A percentile compares a stretch with the other conserved stretches of the same genome.
phyloP scores from a whole-genome alignment of 1,284 basidiomycete genomes.

The Albatrellus sp. region DNA sequence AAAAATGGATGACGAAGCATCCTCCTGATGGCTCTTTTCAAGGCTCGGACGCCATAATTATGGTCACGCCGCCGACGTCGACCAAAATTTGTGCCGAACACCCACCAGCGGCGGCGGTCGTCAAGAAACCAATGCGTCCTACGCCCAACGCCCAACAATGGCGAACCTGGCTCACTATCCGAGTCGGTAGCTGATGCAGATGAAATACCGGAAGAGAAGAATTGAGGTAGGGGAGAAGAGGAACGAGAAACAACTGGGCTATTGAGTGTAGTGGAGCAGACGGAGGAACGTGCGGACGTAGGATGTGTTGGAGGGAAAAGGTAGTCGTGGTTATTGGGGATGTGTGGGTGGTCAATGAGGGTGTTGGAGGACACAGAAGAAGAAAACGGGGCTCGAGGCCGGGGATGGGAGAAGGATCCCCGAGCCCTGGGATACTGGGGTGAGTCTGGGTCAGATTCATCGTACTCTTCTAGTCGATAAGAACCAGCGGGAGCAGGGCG shows the following conservation, averaged over 20 bases:
- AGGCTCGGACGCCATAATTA: slow-evolving; percentile 24
- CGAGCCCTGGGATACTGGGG: slow-evolving; percentile 7
- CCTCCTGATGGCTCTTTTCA: slow-evolving; percentile 41
- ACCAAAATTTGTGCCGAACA: slow-evolving; percentile 15
- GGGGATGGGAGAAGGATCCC: not conserved
- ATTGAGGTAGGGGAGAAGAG: slow-evolving; percentile 21
- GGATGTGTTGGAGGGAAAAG: slow-evolving; percentile 15
- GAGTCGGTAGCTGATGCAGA: slow-evolving; percentile 50
- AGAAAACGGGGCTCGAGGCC: slow-evolving; percentile 3
- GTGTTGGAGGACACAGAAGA: slow-evolving; percentile 15
- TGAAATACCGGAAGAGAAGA: slow-evolving; percentile 27
- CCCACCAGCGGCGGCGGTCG: slow-evolving; percentile 27
- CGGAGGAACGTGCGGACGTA: slow-evolving; percentile 11
- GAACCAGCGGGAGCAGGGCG: slow-evolving; percentile 2
- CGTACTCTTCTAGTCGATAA: slow-evolving; percentile 13
- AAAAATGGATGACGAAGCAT: slow-evolving; percentile 66
- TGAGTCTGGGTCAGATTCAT: slow-evolving; percentile 9
- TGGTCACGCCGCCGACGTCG: slow-evolving; percentile 20
- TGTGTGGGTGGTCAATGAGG: slow-evolving; percentile 12
- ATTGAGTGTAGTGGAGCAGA: slow-evolving; percentile 20
- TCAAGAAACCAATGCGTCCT: slow-evolving; percentile 29
- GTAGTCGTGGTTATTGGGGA: slow-evolving; percentile 12
- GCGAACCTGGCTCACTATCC: slow-evolving; percentile 49
- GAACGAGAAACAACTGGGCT: slow-evolving; percentile 25
- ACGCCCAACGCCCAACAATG: slow-evolving; percentile 29